Evolutionary conservation across 2,329 filamentous ascomycete species (phyloP).

Genomic region (Talaromyces sp.): DNA sequence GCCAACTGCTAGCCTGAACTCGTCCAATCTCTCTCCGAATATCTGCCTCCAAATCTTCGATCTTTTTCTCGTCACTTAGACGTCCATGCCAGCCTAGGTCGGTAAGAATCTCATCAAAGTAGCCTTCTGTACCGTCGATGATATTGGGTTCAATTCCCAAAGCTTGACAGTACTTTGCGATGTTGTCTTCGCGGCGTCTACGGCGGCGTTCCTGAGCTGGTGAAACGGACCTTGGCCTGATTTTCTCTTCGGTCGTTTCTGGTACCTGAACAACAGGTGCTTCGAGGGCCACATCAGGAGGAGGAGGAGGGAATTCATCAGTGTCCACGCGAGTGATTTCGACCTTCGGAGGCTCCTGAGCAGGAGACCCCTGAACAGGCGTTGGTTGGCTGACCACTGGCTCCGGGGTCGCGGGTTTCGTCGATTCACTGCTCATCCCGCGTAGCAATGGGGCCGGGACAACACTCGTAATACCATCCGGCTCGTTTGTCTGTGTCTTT

Average conservation of each 20-base stretch:
- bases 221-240: slow-evolving; percentile 32
- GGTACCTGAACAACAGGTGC: background rate
- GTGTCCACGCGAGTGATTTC: slow-evolving; percentile 37
- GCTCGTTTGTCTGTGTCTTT: slow-evolving; percentile 60
- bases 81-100: slow-evolving; percentile 87
- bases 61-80: slow-evolving; percentile 68
- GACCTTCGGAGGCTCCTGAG: slow-evolving; percentile 33
- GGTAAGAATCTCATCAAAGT: slow-evolving; percentile 78
- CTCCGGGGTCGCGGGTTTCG: slow-evolving; percentile 24
- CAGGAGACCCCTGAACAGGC: slow-evolving; percentile 16
- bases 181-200: slow-evolving; percentile 67
- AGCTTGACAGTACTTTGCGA: slow-evolving; percentile 71
- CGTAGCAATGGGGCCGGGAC: slow-evolving; percentile 68
- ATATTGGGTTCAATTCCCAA: slow-evolving; percentile 74
- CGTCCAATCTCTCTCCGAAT: slow-evolving; percentile 84
- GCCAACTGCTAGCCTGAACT: slow-evolving; percentile 88
- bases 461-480: slow-evolving; percentile 86
- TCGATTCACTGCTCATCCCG: slow-evolving; percentile 40
- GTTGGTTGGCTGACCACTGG: slow-evolving; percentile 21
- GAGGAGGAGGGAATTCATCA: slow-evolving; percentile 29
- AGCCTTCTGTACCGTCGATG: slow-evolving; percentile 71
- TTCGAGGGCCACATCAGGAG: slow-evolving; percentile 23
- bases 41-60: slow-evolving; percentile 77
- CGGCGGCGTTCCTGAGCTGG: slow-evolving; percentile 53
- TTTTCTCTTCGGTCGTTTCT: slow-evolving; percentile 23